A percentile compares a stretch with the other conserved stretches of the same genome.
These are phyloP conservation scores for Naumovozyma baii DNA, from an alignment of 805 yeast species.

Conservation along the genomic window DNA sequence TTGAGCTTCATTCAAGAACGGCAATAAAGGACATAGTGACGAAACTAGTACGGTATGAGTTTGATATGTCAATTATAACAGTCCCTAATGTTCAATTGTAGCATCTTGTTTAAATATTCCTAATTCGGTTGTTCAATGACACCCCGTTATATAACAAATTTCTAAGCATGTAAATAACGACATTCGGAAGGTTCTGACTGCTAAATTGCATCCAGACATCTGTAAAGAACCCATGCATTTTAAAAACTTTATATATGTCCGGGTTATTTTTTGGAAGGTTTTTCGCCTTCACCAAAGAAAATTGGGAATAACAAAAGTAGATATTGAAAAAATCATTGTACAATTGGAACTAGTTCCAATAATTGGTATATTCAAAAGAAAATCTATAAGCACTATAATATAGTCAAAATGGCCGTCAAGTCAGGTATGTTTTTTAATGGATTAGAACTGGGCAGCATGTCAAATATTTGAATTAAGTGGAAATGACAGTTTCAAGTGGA, in stretches of 20 bases:
- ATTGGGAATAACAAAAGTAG: not conserved
- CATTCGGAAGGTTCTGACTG: not conserved
- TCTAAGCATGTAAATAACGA: not conserved
- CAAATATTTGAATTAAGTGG: not conserved
- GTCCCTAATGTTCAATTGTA: conserved; percentile 7
- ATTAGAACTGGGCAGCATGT: no score
- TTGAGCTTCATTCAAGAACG: conserved; percentile 30
- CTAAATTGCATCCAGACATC: not conserved
- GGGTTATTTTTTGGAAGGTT: not conserved
- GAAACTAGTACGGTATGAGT: conserved; percentile 22
- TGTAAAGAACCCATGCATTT: no score
- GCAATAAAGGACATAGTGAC: conserved; percentile 14
- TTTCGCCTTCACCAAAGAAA: not conserved
- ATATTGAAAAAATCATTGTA: not conserved
- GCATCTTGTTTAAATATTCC: no score
- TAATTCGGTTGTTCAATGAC: no score
- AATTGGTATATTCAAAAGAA: not conserved
- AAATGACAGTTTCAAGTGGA: no score
- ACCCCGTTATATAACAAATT: no score
- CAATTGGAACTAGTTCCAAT: no score
- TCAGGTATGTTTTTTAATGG: conserved; percentile 37
- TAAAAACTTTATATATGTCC: no score
- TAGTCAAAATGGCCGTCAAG: conserved; percentile 39
- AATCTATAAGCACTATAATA: conserved; percentile 3
- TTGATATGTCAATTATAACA: conserved; percentile 29